Percentiles rank a stretch among this genome's conserved stretches.
These are phyloP conservation scores for Monosporozyma aerobia DNA, from an alignment of 805 yeast genomes.

Conservation along the genomic window DNA sequence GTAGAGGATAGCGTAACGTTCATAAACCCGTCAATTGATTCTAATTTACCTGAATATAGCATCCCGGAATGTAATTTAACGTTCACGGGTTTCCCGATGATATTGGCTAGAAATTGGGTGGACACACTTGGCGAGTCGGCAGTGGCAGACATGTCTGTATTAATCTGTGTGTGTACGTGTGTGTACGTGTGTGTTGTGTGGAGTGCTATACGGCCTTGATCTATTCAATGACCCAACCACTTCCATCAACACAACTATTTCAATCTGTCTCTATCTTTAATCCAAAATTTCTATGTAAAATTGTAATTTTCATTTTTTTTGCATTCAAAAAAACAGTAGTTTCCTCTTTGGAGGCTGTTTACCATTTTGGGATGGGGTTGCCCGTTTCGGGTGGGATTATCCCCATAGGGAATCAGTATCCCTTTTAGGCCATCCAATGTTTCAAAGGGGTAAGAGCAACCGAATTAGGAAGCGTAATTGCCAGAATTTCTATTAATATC, in stretches of 20 bases:
- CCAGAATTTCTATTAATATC: background rate
- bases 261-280: background rate
- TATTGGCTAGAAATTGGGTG: constrained; percentile 67
- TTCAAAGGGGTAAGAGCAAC: background rate
- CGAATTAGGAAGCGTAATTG: background rate
- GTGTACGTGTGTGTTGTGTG: background rate
- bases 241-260: background rate
- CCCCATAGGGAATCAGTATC: background rate
- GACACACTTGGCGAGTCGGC: constrained; percentile 37
- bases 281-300: background rate
- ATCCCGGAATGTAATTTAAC: constrained; percentile 85
- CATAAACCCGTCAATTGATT: constrained; percentile 95
- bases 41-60: constrained; percentile 66
- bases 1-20: constrained; percentile 80
- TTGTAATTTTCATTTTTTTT: too few relatives aligned
- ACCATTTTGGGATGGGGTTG: too few relatives aligned
- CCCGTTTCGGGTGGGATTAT: background rate
- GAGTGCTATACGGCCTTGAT: background rate
- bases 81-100: constrained; percentile 69
- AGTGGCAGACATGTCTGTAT: background rate
- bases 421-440: background rate
- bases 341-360: too few relatives aligned
- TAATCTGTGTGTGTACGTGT: background rate
- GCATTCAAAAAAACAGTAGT: too few relatives aligned
- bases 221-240: too few relatives aligned